Base-by-base conservation (phyloP, 176 grass and related monocot genomes). In the Hordeum marinum region DNA sequence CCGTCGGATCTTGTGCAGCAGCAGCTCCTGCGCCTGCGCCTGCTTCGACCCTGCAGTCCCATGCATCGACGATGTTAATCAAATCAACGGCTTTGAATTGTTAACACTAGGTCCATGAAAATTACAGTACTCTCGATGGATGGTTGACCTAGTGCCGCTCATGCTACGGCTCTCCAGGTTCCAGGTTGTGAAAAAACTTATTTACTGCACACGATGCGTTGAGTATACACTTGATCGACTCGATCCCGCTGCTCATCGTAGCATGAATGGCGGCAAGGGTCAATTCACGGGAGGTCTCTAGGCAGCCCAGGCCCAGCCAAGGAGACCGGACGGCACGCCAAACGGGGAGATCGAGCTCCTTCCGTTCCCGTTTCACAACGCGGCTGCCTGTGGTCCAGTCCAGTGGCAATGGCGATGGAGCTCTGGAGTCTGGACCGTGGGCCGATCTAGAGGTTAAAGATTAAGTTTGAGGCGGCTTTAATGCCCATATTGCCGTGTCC, bases 1-100 rank as follows among this genome's bases (percentile, higher is more conserved):
- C 87, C 84, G 91, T 68, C 87, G 70, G 85, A 88, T 87, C 71
- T 77, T 86, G 71, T 86, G 89, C 70, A 79, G 24, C 80, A 69
- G 18, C 68, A 25, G 67, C 67, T 69, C 35, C 9, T 61, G 85
- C 46, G 46, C 46, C 46, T 17, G 46, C 79, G 64, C n/a, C 60
- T 45, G 0, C 45, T 67, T 95, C 34, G 90, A 74, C 82, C 88
- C 97, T 96, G 89, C 71, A 63, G 71, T 72, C 24, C 8, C 70
- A 57, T 57, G 54, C 18, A 69, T n/a, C 2, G 42, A 83, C 27
- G 35, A 24, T 15, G 57, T 89, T 54, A 75, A 20, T 36, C 35
- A 8, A 63, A 18, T 37, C 68, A 23, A 63, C 31, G 5, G 11
- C 11, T 12, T 34, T 37, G 34, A 9, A 39, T 68, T 23, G 24